Evolutionary conservation across 148 eudicot genomes (phyloP).

Genomic region (Rhododendron simsii): DNA sequence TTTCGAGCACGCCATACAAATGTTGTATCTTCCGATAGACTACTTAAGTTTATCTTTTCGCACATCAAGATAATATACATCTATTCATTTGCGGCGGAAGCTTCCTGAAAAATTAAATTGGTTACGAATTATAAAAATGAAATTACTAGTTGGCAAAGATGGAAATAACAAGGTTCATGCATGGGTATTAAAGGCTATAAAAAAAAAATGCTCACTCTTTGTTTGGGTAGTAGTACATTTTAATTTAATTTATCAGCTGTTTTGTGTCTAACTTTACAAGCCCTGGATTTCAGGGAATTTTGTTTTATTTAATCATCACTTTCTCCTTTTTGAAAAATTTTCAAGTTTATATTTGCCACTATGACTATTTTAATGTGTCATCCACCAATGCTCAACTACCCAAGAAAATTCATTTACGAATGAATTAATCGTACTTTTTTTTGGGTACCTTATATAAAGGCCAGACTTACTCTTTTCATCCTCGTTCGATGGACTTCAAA

Average conservation of each 20-base stretch:
- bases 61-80: background rate
- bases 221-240: no score
- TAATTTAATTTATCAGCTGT: background rate
- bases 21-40: background rate
- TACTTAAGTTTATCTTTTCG: background rate
- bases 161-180: background rate
- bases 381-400: background rate
- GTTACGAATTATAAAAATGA: no score
- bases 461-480: background rate
- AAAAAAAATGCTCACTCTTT: background rate
- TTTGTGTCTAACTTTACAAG: background rate
- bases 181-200: background rate
- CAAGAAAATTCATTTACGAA: background rate
- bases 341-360: background rate
- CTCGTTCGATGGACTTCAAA: background rate
- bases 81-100: background rate
- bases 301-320: background rate
- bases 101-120: background rate
- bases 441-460: background rate
- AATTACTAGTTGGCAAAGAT: background rate
- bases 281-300: background rate
- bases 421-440: background rate
- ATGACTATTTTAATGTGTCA: background rate
- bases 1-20: background rate
- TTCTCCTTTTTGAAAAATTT: background rate